Evolutionary conservation across 495 filamentous ascomycete species (phyloP), one percentile per base, ranked within the genome.

Genomic region (Amniculicola lignicola): DNA sequence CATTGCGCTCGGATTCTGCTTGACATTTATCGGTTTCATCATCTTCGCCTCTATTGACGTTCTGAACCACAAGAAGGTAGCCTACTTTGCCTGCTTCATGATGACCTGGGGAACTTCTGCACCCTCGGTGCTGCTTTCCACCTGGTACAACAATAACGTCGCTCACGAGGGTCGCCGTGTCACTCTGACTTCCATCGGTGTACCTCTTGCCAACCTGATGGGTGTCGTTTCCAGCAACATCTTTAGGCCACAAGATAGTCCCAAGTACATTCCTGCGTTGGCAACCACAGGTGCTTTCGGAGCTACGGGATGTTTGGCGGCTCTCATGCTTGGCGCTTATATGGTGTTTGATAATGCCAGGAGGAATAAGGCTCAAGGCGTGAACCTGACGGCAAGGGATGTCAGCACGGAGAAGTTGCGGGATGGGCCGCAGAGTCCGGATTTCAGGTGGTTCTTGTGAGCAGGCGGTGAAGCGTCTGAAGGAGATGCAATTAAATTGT

Each of bases 201-300:
- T 90, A 0, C 87, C 87, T 0, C 67, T 89, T 6, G 87, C 87
- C 2, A 90, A 90, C 41, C 70, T 90, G n/a, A 90, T 90, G 87
- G 87, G 87, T 14, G 67, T 92, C 3, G 85, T 90, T 1, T 75
- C 75, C 12, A 82, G 78, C 45, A 88, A 90, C 60, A 83, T 89
- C 59, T 92, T 92, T 73, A 80, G 79, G n/a, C 71, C 72, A 11
- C 67, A 85, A 56, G 85, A 89, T 58, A 77, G 79, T 14, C 88
- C 88, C 0, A 83, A 88, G 57, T 90, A 92, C 54, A 75, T 84
- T 28, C 86, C 87, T 0, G 87, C 88, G 0, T 68, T 90, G 47
- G 78, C 83, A 40, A 90, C 86, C 0, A 86, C 86, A 0, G 86
- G 83, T 0, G 81, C 79, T 3, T 90, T 90, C 64, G 87, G 88